Base-by-base conservation (phyloP, 2,329 filamentous ascomycete genomes). In the Elsinoe ampelina region DNA sequence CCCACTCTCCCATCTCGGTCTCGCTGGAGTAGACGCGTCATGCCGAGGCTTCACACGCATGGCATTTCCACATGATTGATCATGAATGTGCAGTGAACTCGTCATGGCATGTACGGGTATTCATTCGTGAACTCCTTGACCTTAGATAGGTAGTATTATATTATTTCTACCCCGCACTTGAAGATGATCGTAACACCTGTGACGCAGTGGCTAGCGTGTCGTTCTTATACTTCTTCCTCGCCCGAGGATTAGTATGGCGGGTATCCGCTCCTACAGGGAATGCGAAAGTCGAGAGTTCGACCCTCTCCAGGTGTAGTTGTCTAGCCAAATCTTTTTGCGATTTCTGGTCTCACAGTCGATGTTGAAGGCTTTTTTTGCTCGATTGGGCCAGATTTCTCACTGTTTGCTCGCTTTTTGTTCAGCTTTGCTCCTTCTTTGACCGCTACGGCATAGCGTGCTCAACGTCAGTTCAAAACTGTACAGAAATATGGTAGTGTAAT, bases 241-340 rank as follows among this genome's bases (percentile, higher is more conserved):
- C 13, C 20, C 13, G 17, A 39, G 61, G 58, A 62, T 54, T 56
- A 55, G 60, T 61, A 61, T 63, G 60, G 58, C 54, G 15, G 47
- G 32, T 12, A 15, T 30, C 54, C 34, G 20, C n/a, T 36, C 32
- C 10, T 26, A 20, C 30, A 32, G 32, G 62, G 58, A 51, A 64
- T 64, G 63, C 63, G 63, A 64, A 64, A 64, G 63, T 64, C 63
- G 63, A 57, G 63, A 63, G 63, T 64, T 64, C 63, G 63, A 64
- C 61, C 59, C 61, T 61, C 61, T 48, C 61, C 58, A 32, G 58
- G 61, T 57, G 52, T 61, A 58, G 45, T 19, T 41, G 7, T 54
- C 55, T 58, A 55, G 52, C 12, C 12, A 26, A 35, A 48, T 57
- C 17, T 34, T 13, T 22, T n/a, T 32, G 13, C 2, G 5, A 54